These are phyloP conservation scores for Crucibulum laeve DNA, from an alignment of 768 basidiomycete species.

Conservation along the genomic window DNA sequence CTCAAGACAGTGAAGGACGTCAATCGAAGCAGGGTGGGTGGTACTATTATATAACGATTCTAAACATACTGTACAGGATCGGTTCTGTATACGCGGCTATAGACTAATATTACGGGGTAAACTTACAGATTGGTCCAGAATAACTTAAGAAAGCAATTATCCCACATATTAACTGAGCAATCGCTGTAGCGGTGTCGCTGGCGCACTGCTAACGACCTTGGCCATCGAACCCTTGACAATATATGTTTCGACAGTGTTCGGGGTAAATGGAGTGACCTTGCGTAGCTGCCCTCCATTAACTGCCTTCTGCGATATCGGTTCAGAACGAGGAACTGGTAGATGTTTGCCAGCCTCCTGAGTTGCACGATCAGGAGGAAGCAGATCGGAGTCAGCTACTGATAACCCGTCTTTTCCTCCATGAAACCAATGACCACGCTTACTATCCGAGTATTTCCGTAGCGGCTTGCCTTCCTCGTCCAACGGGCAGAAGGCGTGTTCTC, in stretches of 20 bases:
- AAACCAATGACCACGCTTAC: constrained; percentile 60
- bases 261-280: constrained; percentile 19
- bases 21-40: no score
- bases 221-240: constrained; percentile 52
- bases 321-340: constrained; percentile 20
- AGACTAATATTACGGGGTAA: no score
- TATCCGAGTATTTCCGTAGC: constrained; percentile 59
- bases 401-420: constrained; percentile 49
- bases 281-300: constrained; percentile 31
- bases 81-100: no score
- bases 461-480: constrained; percentile 55
- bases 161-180: constrained; percentile 11
- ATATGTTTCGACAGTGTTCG: constrained; percentile 40
- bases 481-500: constrained; percentile 49
- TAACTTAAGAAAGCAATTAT: no score
- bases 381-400: constrained; percentile 44
- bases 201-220: constrained; percentile 36
- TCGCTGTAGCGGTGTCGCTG: constrained; percentile 19
- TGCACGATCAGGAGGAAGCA: constrained; percentile 8
- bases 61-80: no score
- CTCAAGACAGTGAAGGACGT: no score
- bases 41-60: no score
- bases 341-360: constrained; percentile 9
- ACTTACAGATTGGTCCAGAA: no score
- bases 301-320: constrained; percentile 31